Base-by-base conservation (phyloP, 768 basidiomycete species). In the Rhodocollybia butyracea region DNA sequence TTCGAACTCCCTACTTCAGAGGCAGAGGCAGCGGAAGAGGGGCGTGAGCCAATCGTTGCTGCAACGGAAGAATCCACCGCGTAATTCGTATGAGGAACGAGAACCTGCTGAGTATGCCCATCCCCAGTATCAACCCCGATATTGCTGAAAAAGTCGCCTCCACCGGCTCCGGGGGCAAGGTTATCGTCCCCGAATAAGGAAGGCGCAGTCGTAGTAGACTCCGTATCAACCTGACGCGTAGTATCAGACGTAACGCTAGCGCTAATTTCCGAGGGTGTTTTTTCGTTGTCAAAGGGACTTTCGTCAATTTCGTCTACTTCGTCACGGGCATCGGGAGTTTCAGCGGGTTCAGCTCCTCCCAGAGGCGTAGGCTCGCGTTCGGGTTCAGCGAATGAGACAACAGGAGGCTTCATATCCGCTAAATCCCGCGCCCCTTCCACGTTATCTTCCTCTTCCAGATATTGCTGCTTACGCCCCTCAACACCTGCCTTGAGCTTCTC, bases 11-110 rank as follows among this genome's bases (percentile, higher is more conserved):
- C n/a, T n/a, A 71, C 76, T 60, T 91, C 89, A 0, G 86, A 88
- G 0, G 84, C 89, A 0, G 86, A 88, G 0, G 84, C 81, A 32
- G 89, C 79, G 6, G 91, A 94, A 0, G 92, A 91, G 2, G 94
- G 85, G 2, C 92, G 79, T 2, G 92, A 94, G n/a, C 96, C 96
- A 26, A 91, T 80, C 0, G 96, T 99, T 0, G 96, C 96, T 19
- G 95, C 96, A 13, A 95, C 94, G 2, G 91, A 94, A 0, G 94
- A 95, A 64, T 94, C 94, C 30, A 88, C 69, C 3, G 81, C 82
- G 56, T 91, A 89, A 61, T 86, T 89, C 46, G 80, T 85, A 60
- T 93, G 93, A 0, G 93, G 94, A 5, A 94, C 80, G 30, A 76
- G 69, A 51, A 91, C 77, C 32, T 71, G 68, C 38, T 69, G 68